Base-by-base conservation (phyloP, 73 alveolate species). In the Paramecium sexaurelia region DNA sequence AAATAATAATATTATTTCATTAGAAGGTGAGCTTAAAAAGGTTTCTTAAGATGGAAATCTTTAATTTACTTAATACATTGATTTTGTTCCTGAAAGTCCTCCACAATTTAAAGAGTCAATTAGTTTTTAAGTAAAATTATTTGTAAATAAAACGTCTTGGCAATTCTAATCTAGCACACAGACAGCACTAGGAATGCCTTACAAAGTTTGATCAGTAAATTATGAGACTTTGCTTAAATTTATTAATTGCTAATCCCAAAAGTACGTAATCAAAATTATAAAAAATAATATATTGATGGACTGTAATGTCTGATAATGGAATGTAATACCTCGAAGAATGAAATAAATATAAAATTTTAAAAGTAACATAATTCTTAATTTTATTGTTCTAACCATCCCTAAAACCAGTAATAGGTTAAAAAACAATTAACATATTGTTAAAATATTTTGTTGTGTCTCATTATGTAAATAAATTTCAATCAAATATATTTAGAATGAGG, bases 171-270 rank as follows among this genome's bases (percentile, higher is more conserved):
- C 45, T 24, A 68, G 55, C 6, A 68, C 55, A 68, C 85, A 68
- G 0, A 68, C 85, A 19, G 85, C 85, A 68, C 85, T 68, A 11
- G 85, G 85, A 2, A 68, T 33, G n/a, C 85, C 27, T 68, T 27
- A 24, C 29, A 68, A 32, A 6, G 85, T 29, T 68, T 68, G 27
- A n/a, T 68, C 85, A 0, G 85, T 55, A 68, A 68, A 68, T 29
- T 68, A 13, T 10, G 45, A 68, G 24, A 68, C 85, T 68, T 68
- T 68, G 27, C 85, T 68, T 5, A 68, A 24, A 24, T n/a, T 68
- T 24, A 68, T 68, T 68, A 68, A 19, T 68, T 68, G 37, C 10
- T 68, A 32, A 68, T 68, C 85, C 85, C 85, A 68, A 15, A 68
- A 68, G 19, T 68, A 68, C 4, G 27, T 2, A 8, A 68, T 26